Evolutionary conservation across 306 rosid species (phyloP), one percentile per base, ranked within the genome.

Genomic region (Cicer chorassanicum): DNA sequence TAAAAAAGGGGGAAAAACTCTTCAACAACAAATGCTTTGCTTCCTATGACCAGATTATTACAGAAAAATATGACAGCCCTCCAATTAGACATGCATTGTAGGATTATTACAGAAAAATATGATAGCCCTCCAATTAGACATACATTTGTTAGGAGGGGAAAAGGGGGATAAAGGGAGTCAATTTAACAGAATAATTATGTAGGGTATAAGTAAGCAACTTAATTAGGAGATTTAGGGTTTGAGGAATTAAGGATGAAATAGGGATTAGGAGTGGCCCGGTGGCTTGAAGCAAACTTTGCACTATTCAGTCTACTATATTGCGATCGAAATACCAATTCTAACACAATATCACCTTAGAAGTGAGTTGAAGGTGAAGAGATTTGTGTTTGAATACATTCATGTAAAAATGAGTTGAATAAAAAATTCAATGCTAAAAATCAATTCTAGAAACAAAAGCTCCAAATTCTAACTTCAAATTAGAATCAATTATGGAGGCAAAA

Each of bases 31-130:
- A 65, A 65, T 76, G 59, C 5, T 66, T 50, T 6, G 36, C 34
- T 40, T 65, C 73, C 54, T 29, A 40, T 65, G 39, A 41, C 7
- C 10, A 41, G 13, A 67, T 57, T 50, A 63, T 62, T 41, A 29
- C 59, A 36, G 36, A 48, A 29, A 13, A 21, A 60, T 13, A 38
- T 60, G 6, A 54, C 8, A 16, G 13, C 18, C 18, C 42, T 6
- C 34, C 34, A 24, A 24, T 24, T 24, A 24, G 34, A 24, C 34
- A 24, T 24, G 34, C 34, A 0, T 13, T 4, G 40, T 10, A 56
- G 12, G 60, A 54, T 57, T 50, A 62, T 62, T 41, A 42, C 59
- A 38, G 36, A 48, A 29, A 13, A 21, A 60, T 13, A 39, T 60
- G 6, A 54, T 16, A 16, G 13, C 18, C 44, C 42, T 6, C 60